These are phyloP conservation scores for Neospermospora avenae DNA, from an alignment of 2,329 filamentous ascomycete genomes.

Conservation along the genomic window DNA sequence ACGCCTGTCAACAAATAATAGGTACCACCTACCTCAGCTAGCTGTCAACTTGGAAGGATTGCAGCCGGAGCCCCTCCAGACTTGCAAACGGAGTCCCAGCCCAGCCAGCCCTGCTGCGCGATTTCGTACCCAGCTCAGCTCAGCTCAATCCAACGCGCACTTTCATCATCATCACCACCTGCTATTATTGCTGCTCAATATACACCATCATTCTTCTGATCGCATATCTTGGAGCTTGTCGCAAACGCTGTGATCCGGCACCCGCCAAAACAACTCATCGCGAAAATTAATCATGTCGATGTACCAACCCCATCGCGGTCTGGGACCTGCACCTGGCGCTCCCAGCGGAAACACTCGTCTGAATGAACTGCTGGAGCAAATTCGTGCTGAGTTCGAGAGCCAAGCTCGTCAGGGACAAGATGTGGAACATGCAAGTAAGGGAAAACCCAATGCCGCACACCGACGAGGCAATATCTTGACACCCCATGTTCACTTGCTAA, in stretches of 20 bases:
- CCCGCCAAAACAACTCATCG: background rate
- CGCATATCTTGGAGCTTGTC: slow-evolving; percentile 8
- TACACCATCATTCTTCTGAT: background rate
- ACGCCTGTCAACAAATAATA: background rate
- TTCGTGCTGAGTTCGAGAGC: slow-evolving; percentile 86
- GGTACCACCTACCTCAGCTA: too few species aligned
- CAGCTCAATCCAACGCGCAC: background rate
- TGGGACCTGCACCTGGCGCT: slow-evolving; percentile 66
- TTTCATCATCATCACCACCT: slow-evolving; percentile 2
- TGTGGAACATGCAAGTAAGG: slow-evolving; percentile 92
- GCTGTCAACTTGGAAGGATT: too few species aligned
- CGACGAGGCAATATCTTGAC: background rate
- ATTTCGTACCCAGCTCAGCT: slow-evolving; percentile 7
- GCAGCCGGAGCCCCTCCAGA: slow-evolving; percentile 5
- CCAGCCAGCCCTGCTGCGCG: slow-evolving; percentile 17
- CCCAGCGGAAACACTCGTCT: slow-evolving; percentile 56
- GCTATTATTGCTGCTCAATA: background rate
- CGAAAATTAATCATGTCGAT: slow-evolving; percentile 57
- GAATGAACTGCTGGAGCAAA: slow-evolving; percentile 86
- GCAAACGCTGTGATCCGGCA: background rate
- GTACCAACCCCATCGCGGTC: slow-evolving; percentile 84
- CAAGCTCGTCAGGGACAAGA: slow-evolving; percentile 78
- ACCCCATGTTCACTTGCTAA: background rate
- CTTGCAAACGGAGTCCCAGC: background rate
- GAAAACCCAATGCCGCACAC: background rate